Conservation (phyloP, 2,329 filamentous ascomycete genomes). For the Monilinia fructicola region DNA sequence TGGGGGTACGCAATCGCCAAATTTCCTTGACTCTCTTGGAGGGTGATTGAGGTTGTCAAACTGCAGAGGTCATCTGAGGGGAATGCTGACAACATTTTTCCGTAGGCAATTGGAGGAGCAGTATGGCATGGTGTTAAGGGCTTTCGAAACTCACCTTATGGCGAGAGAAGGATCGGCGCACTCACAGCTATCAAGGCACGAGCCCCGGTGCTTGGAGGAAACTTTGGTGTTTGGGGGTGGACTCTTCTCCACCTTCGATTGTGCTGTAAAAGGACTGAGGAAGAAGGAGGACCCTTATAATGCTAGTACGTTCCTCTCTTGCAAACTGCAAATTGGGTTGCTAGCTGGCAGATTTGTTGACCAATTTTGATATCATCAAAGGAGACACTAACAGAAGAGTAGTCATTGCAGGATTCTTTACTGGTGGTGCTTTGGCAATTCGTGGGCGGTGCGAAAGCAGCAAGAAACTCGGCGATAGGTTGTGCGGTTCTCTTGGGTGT, state of each 20-base stretch:
- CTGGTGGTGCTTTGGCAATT: slow-evolving; percentile 86
- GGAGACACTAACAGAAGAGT: slow-evolving; percentile 25
- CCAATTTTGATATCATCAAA: not conserved
- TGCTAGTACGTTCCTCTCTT: slow-evolving; percentile 57
- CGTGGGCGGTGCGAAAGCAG: slow-evolving; percentile 90
- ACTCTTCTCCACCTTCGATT: slow-evolving; percentile 93
- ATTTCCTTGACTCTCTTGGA: slow-evolving; percentile 16
- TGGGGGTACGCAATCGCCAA: slow-evolving; percentile 71
- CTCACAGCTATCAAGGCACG: slow-evolving; percentile 97
- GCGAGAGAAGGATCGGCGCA: slow-evolving; percentile 92
- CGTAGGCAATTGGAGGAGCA: slow-evolving; percentile 70
- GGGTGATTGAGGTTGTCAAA: not conserved
- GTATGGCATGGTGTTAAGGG: slow-evolving; percentile 98
- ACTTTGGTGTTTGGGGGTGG: slow-evolving; percentile 99
- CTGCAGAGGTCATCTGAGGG: not conserved
- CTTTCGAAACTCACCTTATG: slow-evolving; percentile 84
- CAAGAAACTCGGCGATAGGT: slow-evolving; percentile 92
- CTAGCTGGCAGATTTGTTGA: not conserved
- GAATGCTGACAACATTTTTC: slow-evolving; percentile 29
- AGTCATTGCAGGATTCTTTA: slow-evolving; percentile 95
- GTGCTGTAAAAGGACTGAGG: slow-evolving; percentile 87
- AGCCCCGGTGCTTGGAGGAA: slow-evolving; percentile 92
- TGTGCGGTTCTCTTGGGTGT: slow-evolving; percentile 92
- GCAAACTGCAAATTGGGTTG: not conserved
- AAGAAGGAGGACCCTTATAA: slow-evolving; percentile 99